A percentile compares a stretch with the other conserved stretches of the same genome.
Conservation (phyloP, 139 green algal genomes). For the Chlorella vulgaris region DNA sequence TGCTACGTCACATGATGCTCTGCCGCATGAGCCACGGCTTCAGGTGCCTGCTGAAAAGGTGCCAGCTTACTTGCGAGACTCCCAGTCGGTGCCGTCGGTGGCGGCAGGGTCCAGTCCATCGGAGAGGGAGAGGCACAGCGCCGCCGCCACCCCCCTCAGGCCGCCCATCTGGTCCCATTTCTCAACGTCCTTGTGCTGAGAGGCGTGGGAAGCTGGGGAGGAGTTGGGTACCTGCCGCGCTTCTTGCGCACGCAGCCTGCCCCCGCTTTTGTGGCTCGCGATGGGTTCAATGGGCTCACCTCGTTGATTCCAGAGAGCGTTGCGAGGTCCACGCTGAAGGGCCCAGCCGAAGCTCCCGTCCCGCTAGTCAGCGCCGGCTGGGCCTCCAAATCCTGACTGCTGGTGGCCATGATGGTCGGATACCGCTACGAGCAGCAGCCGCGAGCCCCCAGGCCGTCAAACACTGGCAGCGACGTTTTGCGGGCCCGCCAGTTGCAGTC, state of each 20-base stretch:
- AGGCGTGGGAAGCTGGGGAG: background rate
- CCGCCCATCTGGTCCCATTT: constrained; percentile 58
- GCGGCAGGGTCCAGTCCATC: constrained; percentile 50
- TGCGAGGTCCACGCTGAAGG: background rate
- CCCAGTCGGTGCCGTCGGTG: constrained; percentile 31
- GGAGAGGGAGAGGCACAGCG: constrained; percentile 49
- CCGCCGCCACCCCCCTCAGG: constrained; percentile 58
- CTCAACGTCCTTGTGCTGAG: constrained; percentile 74
- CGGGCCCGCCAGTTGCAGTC: too few species aligned
- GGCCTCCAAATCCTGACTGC: background rate
- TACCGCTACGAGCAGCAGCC: background rate
- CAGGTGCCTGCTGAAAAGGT: too few species aligned
- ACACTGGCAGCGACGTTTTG: too few species aligned
- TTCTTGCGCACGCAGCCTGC: background rate
- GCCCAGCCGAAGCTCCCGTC: background rate
- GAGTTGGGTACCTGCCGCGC: too few species aligned
- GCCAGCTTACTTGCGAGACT: constrained; percentile 4
- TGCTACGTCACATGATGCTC: background rate
- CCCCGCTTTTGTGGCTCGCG: background rate
- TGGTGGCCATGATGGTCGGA: background rate
- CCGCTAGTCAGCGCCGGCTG: background rate
- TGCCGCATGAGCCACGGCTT: background rate
- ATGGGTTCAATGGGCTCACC: constrained; percentile 28
- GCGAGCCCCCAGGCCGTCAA: too few species aligned
- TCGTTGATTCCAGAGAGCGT: constrained; percentile 16